Evolutionary conservation across 768 basidiomycete genomes (phyloP), one percentile per base, ranked within the genome.

Genomic region (Termitomyces titanicus): DNA sequence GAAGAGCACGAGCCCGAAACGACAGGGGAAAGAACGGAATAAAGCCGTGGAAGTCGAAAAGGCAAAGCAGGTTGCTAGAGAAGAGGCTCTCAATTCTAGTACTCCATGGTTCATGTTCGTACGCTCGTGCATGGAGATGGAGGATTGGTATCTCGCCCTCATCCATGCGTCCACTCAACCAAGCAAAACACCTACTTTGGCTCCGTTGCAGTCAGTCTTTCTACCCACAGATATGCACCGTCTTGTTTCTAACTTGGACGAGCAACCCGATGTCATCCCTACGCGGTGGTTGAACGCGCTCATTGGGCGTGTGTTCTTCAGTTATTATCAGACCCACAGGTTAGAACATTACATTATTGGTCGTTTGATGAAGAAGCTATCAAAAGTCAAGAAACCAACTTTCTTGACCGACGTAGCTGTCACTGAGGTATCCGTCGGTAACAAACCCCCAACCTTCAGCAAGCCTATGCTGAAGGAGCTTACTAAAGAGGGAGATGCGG

Each of bases 401-500:
- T 94, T 95, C 69, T 81, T 98, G 38, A 81, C 86, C 3, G 91
- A 95, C 57, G 79, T 98, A 52, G 79, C 85, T 35, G 90, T 98
- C 40, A 87, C 87, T 34, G 91, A 96, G 59, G 94, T 96, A 47
- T 88, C 89, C 38, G 87, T 97, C 47, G 96, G 96, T 10, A 83
- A 84, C 62, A 85, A 76, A 51, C 79, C 91, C 0, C 93, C 95
- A 3, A 89, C 89, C 60, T 79, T 98, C 59, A 92, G 89, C 78
- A 96, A 95, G 61, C 97, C 97, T 3, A 98, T 98, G 96, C 78
- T 99, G 53, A 98, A 98, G 73, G 94, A 98, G 64, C 84, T 98
- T 52, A 96, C 94, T 1, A 86, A 88, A 61, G 94, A 97, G 54
- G 97, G 97, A 17, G 92, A 96, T 60, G 93, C 94, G 0, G 80